Base-by-base conservation (phyloP, 1,284 basidiomycete genomes). In the Cryptococcus hybrid region DNA sequence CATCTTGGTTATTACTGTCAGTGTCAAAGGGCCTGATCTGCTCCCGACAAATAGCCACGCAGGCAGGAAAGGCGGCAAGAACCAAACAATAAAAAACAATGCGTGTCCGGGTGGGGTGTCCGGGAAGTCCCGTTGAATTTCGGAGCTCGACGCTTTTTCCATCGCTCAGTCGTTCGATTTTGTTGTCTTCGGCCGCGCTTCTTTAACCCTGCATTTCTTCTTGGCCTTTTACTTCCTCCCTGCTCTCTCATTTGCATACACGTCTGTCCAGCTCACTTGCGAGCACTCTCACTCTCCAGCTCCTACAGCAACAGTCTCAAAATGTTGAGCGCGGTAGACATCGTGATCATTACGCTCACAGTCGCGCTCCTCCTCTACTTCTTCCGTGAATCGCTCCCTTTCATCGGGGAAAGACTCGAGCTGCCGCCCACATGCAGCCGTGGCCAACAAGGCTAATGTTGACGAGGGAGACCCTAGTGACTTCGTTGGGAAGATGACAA, bases 401-500 rank as follows among this genome's bases (percentile, higher is more conserved):
- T 24, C 24, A 24, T 24, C 24, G 24, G 24, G 67, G 67, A 40
- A 67, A 65, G 58, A 55, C 63, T 9, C 46, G 45, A n/a, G 9
- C n/a, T 44, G 43, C 24, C 24, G 24, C 24, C 24, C 24, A 24
- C 34, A 43, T 11, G 51, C 57, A 43, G n/a, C 52, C 47, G 49
- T 35, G 0, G 49, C 53, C 3, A 54, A 44, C n/a, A 68, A 72
- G 37, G 67, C 69, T 2, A 69, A 79, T 42, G 84, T 84, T 79
- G 89, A 87, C 48, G 84, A 84, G 56, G 87, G 85, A 1, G 90
- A 93, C 69, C 89, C 91, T 8, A 82, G 91, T 49, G 90, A 96
- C 77, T 95, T 94, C 73, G 83, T 95, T 47, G 84, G 84, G 18
- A 92, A 92, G 80, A 92, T 95, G 90, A 87, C 90, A 77, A 85